phyloP scores from a whole-genome alignment of 1,139 yeast genomes.

The Yamadazyma sp. region DNA sequence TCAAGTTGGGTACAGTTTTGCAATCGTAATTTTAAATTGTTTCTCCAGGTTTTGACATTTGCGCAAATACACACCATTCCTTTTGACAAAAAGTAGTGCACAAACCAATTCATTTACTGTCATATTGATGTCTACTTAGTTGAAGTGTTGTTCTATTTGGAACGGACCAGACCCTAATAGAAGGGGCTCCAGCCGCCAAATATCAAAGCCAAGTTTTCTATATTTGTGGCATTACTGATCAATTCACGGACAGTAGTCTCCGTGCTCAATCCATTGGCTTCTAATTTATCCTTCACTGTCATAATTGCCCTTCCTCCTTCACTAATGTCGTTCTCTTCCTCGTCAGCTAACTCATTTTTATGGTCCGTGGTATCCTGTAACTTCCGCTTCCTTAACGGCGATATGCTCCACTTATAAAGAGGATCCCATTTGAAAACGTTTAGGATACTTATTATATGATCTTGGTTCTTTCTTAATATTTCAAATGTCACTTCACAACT shows the following conservation, averaged over 20 bases:
- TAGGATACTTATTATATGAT: conserved; percentile 74
- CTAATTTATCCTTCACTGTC: conserved; percentile 69
- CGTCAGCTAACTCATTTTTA: conserved; percentile 18
- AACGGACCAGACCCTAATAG: conserved; percentile 28
- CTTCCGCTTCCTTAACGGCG: conserved; percentile 63
- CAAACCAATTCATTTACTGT: not conserved
- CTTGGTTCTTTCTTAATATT: conserved; percentile 64
- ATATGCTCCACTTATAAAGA: conserved; percentile 82
- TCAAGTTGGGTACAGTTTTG: not conserved
- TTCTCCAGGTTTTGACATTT: too few species aligned
- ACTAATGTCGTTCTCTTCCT: conserved; percentile 52
- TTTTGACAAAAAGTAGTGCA: too few species aligned
- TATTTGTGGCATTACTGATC: conserved; percentile 72
- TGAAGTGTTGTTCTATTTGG: too few species aligned
- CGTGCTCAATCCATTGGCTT: conserved; percentile 65
- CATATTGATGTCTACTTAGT: too few species aligned
- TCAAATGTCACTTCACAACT: conserved; percentile 74
- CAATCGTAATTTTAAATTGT: too few species aligned
- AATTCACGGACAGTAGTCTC: conserved; percentile 85
- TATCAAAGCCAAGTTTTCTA: conserved; percentile 67
- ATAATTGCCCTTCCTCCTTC: conserved; percentile 80
- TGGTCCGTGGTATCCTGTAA: conserved; percentile 43
- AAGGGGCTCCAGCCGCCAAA: conserved; percentile 84
- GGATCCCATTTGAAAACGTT: conserved; percentile 94
- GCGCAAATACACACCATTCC: too few species aligned